Base-by-base conservation (phyloP, 208 protist genomes). In the Leishmania turanica region DNA sequence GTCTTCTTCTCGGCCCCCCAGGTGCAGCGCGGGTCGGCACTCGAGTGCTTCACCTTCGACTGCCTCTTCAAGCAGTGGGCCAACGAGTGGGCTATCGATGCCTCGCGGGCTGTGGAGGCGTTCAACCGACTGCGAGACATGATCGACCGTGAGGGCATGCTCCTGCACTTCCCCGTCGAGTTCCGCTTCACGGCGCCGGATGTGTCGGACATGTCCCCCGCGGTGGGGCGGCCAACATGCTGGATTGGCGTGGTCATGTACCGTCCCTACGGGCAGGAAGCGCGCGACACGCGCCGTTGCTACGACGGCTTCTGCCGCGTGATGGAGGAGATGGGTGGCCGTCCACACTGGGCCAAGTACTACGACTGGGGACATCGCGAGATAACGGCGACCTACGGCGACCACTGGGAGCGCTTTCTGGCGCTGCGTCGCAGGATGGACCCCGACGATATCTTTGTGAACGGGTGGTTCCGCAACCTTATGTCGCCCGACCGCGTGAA, bases 171-270 rank as follows among this genome's bases (percentile, higher is more conserved):
- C 78, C 93, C 93, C 4, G 89, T 97, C n/a, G 93, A 97, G 72
- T 93, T 97, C 56, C 88, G 93, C 78, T 97, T 97, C 80, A 88
- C 85, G 0, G 87, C 84, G 37, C 76, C 83, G 0, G 93, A 97
- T 70, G 65, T 56, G 58, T 89, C 88, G 5, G 88, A 86, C 78
- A 80, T 97, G 81, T 94, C 90, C 3, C 93, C 93, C 1, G 87
- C 87, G 0, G 77, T 85, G 56, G 91, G 88, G 5, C 87, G 92
- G 17, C 75, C 80, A 15, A 96, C 90, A 53, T 97, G 93, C 81
- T 97, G 92, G 91, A 90, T 97, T 58, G 93, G 93, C 15, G 87
- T 95, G n/a, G 91, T 97, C 42, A 97, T 97, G 92, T 97, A 97
- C 88, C 83, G 86, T 21, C 93, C 90, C 6, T 84, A 87, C 47